Conservation (phyloP, 192 early-diverging fungal species). For the Backusella tarrabulga region DNA sequence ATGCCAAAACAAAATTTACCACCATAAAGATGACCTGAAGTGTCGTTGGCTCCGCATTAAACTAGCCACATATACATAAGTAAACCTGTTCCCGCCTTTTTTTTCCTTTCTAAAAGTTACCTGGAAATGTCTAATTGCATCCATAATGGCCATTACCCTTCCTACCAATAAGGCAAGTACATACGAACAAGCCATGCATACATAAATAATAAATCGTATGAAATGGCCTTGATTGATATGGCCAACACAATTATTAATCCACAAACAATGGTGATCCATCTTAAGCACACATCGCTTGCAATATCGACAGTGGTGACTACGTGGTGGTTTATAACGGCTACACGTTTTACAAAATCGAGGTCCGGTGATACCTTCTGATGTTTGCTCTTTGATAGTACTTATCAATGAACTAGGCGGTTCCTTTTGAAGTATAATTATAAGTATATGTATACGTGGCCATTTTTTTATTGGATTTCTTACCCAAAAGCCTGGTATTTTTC, state of each 20-base stretch:
- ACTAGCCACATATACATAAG: constrained; percentile 12
- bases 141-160: constrained; percentile 52
- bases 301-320: constrained; percentile 75
- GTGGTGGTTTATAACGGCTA: constrained; percentile 67
- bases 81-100: not conserved
- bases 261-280: constrained; percentile 93
- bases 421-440: constrained; percentile 2
- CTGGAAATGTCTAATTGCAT: constrained; percentile 34
- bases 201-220: constrained; percentile 77
- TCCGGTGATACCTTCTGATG: constrained; percentile 52
- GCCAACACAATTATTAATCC: constrained; percentile 89
- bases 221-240: constrained; percentile 73
- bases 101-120: not conserved
- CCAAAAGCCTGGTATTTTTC: constrained; percentile 64
- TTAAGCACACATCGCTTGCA: constrained; percentile 85
- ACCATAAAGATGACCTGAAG: constrained; percentile 73
- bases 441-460: not conserved
- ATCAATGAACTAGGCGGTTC: constrained; percentile 18
- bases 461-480: constrained; percentile 12
- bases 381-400: constrained; percentile 30
- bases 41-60: constrained; percentile 32
- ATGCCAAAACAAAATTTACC: constrained; percentile 69
- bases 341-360: constrained; percentile 76
- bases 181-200: constrained; percentile 54
- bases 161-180: constrained; percentile 55